These are phyloP conservation scores for Xylaria sp. DNA, from an alignment of 2,329 filamentous ascomycete genomes.

Conservation along the genomic window DNA sequence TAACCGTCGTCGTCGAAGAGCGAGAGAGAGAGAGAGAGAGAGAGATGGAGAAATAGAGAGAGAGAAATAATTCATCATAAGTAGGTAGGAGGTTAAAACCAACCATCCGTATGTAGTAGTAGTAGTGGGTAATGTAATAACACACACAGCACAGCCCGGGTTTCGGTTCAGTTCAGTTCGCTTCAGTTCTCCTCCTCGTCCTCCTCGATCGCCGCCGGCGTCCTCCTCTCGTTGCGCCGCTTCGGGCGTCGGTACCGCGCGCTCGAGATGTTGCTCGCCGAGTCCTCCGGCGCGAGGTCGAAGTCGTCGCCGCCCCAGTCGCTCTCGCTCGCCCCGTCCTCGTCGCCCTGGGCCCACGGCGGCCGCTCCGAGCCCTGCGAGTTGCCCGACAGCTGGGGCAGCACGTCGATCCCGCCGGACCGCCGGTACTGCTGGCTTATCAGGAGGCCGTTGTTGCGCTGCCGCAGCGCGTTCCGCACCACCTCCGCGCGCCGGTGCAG, in stretches of 20 bases:
- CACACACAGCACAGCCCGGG: neutral
- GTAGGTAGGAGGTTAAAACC: no score
- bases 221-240: constrained; percentile 68
- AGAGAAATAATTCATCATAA: no score
- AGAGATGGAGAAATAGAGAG: no score
- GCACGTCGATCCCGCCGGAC: constrained; percentile 54
- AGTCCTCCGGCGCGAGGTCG: constrained; percentile 74
- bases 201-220: constrained; percentile 73
- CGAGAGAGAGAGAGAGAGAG: no score
- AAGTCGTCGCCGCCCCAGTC: constrained; percentile 61
- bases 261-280: constrained; percentile 78
- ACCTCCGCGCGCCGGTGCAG: constrained; percentile 84
- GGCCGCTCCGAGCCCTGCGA: constrained; percentile 53
- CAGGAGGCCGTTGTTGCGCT: constrained; percentile 78
- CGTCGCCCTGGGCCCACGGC: constrained; percentile 47
- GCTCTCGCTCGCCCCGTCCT: constrained; percentile 56
- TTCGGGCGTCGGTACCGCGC: constrained; percentile 69
- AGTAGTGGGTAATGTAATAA: neutral
- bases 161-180: neutral
- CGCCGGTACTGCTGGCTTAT: constrained; percentile 63
- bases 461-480: constrained; percentile 77
- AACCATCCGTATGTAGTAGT: neutral
- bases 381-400: constrained; percentile 52
- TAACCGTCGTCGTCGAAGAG: constrained; percentile 20
- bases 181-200: constrained; percentile 53